Base-by-base conservation (phyloP, 352 stramenopile genomes). In the Globisporangium yorkense region DNA sequence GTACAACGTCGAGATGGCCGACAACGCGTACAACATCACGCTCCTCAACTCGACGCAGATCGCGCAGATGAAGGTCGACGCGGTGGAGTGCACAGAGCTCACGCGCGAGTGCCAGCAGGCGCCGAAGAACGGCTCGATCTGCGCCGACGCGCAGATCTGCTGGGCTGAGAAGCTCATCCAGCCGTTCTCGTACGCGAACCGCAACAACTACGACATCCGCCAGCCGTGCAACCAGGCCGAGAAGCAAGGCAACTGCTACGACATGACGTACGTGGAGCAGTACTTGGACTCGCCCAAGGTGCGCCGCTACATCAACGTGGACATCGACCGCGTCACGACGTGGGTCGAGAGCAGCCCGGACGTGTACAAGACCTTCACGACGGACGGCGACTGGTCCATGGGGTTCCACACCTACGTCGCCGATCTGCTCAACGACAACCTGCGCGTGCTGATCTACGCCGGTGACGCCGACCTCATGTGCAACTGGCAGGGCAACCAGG, bases 391-490 rank as follows among this genome's bases (percentile, higher is more conserved):
- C 72, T 97, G 81, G 80, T 98, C 98, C 86, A 92, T 96, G 66
- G 74, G 94, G 51, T 97, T 92, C 66, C 75, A 93, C 33, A 40
- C 31, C n/a, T 31, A 48, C 24, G 66, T 98, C 35, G 75, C 77
- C 0, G 78, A 96, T 40, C 65, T 99, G 66, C 71, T 98, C 18
- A 51, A 86, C 43, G 76, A 74, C 27, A 66, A 56, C 10, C 56
- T 88, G 10, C 75, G 71, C 7, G 89, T 97, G 7, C 74, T 98
- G 21, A 94, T 99, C 60, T 99, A 98, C 74, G 89, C 92, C 16
- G 96, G 96, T 48, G 96, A 99, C 70, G 75, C 89, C 18, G 96
- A 98, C 61, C 95, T 97, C 60, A 97, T 98, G 67, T 98, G 91
- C 74, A 98, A 98, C 63, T 98, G 96, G 77, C 65, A 98, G 47